A percentile compares a stretch with the other conserved stretches of the same genome.
Conservation (phyloP, 495 filamentous ascomycete genomes). For the Xeromyces bisporus region DNA sequence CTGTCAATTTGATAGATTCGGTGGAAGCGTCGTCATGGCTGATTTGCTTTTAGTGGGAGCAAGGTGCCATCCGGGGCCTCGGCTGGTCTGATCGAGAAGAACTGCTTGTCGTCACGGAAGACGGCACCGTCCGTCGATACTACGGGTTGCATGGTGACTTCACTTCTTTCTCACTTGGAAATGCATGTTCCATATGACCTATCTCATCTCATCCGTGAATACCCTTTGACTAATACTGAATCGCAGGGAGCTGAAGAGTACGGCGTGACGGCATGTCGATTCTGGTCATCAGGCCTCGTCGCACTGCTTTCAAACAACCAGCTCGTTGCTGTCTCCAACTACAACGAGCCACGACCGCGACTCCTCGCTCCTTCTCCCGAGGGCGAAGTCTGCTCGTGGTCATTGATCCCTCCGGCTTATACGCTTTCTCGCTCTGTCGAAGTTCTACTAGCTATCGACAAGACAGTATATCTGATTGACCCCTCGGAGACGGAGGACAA, state of each 20-base stretch:
- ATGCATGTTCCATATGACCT: constrained; percentile 30
- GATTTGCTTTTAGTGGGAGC: constrained; percentile 57
- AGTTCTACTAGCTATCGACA: constrained; percentile 69
- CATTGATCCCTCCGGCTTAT: constrained; percentile 71
- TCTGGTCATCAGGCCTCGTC: constrained; percentile 84
- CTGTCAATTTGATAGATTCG: neutral
- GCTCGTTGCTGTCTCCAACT: constrained; percentile 70
- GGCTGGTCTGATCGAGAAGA: constrained; percentile 98
- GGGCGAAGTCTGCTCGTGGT: constrained; percentile 73
- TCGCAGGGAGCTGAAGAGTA: constrained; percentile 61
- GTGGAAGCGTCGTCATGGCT: constrained; percentile 1
- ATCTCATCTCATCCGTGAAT: neutral
- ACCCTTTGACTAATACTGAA: constrained; percentile 5
- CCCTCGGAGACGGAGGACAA: constrained; percentile 81
- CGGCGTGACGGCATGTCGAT: constrained; percentile 72
- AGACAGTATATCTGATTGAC: constrained; percentile 76
- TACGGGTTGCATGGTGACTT: constrained; percentile 87
- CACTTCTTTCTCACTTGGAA: constrained; percentile 84
- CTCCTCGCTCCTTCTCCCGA: constrained; percentile 62
- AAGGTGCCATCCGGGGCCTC: constrained; percentile 71
- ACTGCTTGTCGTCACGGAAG: constrained; percentile 70
- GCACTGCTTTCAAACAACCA: constrained; percentile 83
- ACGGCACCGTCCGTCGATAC: constrained; percentile 84
- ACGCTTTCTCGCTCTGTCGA: constrained; percentile 92
- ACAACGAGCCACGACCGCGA: constrained; percentile 80